Evolutionary conservation across 1,284 basidiomycete species (phyloP).

Genomic region (Testicularia cyperi): DNA sequence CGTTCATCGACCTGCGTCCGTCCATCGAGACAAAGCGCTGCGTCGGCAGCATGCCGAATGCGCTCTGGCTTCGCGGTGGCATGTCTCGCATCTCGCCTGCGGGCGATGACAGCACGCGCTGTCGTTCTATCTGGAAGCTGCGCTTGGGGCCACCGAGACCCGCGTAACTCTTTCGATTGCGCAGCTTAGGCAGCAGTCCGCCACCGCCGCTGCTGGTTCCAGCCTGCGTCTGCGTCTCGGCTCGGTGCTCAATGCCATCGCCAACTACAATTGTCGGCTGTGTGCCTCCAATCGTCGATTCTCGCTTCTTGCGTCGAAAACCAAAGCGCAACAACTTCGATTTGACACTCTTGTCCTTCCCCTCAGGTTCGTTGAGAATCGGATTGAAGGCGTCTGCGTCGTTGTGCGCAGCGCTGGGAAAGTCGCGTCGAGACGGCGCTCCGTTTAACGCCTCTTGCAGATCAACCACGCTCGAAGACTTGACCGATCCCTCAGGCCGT

Average conservation of each 20-base stretch:
- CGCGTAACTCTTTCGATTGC: conserved; percentile 19
- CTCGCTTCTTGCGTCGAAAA: conserved; percentile 39
- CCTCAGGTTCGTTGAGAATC: conserved; percentile 1
- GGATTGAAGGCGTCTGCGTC: conserved; percentile 4
- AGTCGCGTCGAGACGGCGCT: conserved; percentile 7
- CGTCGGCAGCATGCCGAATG: conserved; percentile 34
- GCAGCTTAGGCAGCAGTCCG: conserved; percentile 15
- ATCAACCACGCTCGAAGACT: conserved; percentile 11
- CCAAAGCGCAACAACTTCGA: conserved; percentile 15
- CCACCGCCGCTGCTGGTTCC: conserved; percentile 1
- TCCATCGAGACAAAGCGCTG: conserved; percentile 35
- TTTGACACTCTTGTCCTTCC: conserved; percentile 7
- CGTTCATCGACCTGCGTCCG: conserved; percentile 22
- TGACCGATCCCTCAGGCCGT: conserved; percentile 18
- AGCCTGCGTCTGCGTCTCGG: background rate
- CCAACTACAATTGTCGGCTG: conserved; percentile 11
- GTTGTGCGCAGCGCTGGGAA: conserved; percentile 7
- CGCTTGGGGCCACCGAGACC: conserved; percentile 18
- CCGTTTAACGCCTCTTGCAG: conserved; percentile 2
- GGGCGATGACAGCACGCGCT: conserved; percentile 29
- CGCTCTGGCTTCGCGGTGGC: conserved; percentile 41
- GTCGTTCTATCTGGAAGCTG: conserved; percentile 27
- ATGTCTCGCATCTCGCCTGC: conserved; percentile 1
- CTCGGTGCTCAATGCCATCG: conserved; percentile 1
- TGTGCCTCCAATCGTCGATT: conserved; percentile 15